These are phyloP conservation scores for Ceratocystis huliohia DNA, from an alignment of 2,329 filamentous ascomycete genomes.

Conservation along the genomic window DNA sequence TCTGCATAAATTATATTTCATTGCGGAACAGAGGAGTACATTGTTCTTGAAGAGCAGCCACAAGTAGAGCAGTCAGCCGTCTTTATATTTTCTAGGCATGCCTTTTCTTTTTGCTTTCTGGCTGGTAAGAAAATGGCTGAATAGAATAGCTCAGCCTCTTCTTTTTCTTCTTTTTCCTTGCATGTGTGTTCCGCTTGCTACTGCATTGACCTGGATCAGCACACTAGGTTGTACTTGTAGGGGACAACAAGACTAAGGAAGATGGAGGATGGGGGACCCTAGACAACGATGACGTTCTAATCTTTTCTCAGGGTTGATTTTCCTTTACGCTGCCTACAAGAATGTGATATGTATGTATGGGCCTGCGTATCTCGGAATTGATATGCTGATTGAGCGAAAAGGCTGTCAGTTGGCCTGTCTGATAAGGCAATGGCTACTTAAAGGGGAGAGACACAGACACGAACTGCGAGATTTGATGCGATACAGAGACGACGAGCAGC, in stretches of 20 bases:
- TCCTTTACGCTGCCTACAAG: neutral
- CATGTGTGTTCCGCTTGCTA: neutral
- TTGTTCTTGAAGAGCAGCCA: neutral
- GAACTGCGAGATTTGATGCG: neutral
- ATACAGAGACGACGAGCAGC: neutral
- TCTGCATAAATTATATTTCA: neutral
- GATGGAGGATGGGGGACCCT: neutral
- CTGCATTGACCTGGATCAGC: neutral
- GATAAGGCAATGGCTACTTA: neutral
- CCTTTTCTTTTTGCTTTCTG: neutral
- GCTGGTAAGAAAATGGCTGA: too few relatives aligned
- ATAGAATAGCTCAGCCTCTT: neutral
- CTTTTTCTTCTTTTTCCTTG: neutral
- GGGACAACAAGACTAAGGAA: neutral
- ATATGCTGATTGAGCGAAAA: neutral
- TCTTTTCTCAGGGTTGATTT: neutral
- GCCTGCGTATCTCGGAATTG: neutral
- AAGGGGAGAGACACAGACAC: constrained; percentile 3
- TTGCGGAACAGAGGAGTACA: neutral
- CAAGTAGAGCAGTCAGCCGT: neutral
- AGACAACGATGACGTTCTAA: constrained; percentile 1
- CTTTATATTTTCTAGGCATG: neutral
- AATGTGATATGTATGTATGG: neutral
- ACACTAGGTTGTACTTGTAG: neutral
- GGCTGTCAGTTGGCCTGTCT: neutral